Evolutionary conservation across 257 asterid genomes (phyloP).

Genomic region (Solanum pinnatisectum): DNA sequence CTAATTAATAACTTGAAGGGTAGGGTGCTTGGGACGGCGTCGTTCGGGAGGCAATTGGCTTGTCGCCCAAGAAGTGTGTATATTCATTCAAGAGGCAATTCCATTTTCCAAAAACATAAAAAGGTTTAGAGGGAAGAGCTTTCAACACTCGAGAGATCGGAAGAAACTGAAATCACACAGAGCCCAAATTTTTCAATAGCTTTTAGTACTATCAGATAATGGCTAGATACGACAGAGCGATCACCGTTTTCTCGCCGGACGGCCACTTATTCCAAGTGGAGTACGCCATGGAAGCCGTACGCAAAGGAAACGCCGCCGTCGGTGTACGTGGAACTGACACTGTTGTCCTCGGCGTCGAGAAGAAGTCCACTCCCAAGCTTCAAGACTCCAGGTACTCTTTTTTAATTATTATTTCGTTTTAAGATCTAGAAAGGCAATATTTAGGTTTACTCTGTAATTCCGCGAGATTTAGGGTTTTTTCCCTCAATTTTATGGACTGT

Average conservation of each 20-base stretch:
- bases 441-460: neutral
- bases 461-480: neutral
- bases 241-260: slow-evolving; percentile 93
- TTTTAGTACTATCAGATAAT: slow-evolving; percentile 10
- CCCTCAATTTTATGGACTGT: neutral
- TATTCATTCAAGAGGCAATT: neutral
- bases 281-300: slow-evolving; percentile 95
- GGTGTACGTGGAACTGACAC: slow-evolving; percentile 89
- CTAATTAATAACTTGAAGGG: neutral
- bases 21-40: neutral
- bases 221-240: slow-evolving; percentile 96
- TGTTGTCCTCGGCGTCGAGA: slow-evolving; percentile 90
- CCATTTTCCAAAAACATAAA: neutral
- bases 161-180: neutral
- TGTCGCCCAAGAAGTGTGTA: neutral
- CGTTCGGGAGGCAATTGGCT: neutral
- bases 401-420: neutral
- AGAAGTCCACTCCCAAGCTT: slow-evolving; percentile 93
- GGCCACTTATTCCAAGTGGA: slow-evolving; percentile 97
- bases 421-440: neutral
- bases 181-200: neutral
- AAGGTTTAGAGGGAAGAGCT: neutral
- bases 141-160: neutral
- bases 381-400: slow-evolving; percentile 68
- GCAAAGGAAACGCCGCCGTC: slow-evolving; percentile 94